Evolutionary conservation across 192 early-diverging fungal species (phyloP).

Genomic region (Backusella morwellensis): DNA sequence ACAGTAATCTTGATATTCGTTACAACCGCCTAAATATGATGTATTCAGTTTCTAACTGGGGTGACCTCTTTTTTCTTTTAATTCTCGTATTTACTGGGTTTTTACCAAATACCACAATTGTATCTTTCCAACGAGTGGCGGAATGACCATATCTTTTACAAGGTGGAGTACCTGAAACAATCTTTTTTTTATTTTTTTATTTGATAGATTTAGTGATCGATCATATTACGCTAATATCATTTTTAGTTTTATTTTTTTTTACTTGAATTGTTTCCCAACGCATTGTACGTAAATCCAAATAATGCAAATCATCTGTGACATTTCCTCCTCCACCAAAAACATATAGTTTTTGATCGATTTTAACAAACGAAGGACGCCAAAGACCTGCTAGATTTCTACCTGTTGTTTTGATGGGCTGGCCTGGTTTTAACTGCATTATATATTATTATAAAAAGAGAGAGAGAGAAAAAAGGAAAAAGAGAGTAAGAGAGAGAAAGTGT

Average conservation of each 20-base stretch:
- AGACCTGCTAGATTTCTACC: slow-evolving; percentile 54
- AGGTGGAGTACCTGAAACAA: slow-evolving; percentile 42
- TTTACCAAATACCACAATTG: slow-evolving; percentile 53
- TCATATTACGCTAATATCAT: not conserved
- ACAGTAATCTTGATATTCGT: slow-evolving; percentile 49
- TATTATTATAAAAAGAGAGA: not conserved
- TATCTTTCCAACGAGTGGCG: slow-evolving; percentile 51
- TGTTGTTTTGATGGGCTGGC: slow-evolving; percentile 43
- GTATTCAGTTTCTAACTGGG: not conserved
- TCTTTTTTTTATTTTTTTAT: not conserved
- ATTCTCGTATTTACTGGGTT: no score
- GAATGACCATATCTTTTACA: slow-evolving; percentile 59
- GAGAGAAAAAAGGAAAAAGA: not conserved
- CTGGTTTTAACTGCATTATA: slow-evolving; percentile 28
- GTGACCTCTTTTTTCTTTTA: no score
- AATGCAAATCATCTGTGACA: slow-evolving; percentile 57
- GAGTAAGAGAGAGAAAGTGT: not conserved
- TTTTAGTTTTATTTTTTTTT: not conserved
- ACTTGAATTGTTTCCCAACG: slow-evolving; percentile 53
- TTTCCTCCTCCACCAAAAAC: slow-evolving; percentile 56
- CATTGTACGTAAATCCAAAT: slow-evolving; percentile 43
- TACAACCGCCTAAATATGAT: slow-evolving; percentile 42
- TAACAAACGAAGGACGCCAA: slow-evolving; percentile 55
- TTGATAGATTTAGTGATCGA: not conserved
- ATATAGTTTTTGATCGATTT: slow-evolving; percentile 48